Base-by-base conservation (phyloP, 345 rosid genomes). In the Hypericum perforatum region DNA sequence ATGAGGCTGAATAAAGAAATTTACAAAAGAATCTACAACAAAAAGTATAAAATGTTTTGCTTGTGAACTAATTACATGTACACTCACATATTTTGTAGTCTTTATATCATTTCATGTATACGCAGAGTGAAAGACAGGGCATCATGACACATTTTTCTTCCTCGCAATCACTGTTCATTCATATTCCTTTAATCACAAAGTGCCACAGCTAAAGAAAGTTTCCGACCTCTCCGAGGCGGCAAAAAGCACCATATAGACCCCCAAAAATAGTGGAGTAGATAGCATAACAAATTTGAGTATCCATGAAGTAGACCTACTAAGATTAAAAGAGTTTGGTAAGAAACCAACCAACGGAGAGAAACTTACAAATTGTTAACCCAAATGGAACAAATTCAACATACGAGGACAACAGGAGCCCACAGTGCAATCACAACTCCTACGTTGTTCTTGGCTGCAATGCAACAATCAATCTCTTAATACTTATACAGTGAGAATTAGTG, bases 281-380 rank as follows among this genome's bases (percentile, higher is more conserved):
- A 45, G 83, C 78, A 62, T 78, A 78, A 80, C 83, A 78, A 57
- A 78, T 75, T 65, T 78, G 83, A 49, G 76, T 75, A 57, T 78
- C 83, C 83, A 78, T 75, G 52, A 78, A 78, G 68, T 78, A 78
- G 41, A 78, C 78, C 83, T 78, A 60, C 41, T 60, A 58, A 41
- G 12, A 46, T 51, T 14, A 22, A 22, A 4, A 1, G 32, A 1
- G 4, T 22, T 22, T 1, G 32, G 32, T 22, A 22, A 1, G 32
- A 22, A 22, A 22, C 4, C 32, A 22, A 4, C 32, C 32, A 22
- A 22, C 2, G n/a, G n/a, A 4, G 32, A 22, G 32, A 22, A 22
- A 22, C 1, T 22, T 22, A 32, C n/a, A 43, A 16, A 45, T 6
- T 16, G 11, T 49, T 11, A 6, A 52, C n/a, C 12, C 15, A 9